A percentile compares a stretch with the other conserved stretches of the same genome.
Evolutionary conservation across 176 grass and related monocot species (phyloP).

Genomic region (Lolium perenne): DNA sequence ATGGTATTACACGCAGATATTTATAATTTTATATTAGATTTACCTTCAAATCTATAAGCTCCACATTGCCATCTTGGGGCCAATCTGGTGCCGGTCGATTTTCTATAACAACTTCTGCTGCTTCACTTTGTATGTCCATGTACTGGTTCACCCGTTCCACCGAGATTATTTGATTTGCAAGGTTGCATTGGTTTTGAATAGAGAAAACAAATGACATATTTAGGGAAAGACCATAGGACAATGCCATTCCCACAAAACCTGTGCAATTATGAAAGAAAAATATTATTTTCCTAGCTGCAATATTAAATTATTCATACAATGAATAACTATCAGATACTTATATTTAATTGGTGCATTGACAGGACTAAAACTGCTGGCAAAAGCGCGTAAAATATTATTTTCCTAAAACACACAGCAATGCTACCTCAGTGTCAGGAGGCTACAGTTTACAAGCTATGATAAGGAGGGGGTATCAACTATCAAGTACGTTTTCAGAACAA

Average conservation of each 20-base stretch:
- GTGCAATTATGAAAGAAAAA: slow-evolving; percentile 18
- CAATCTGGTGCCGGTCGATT: slow-evolving; percentile 66
- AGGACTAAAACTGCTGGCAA: neutral
- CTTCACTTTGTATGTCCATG: slow-evolving; percentile 81
- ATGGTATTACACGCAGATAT: slow-evolving; percentile 2
- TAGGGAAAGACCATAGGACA: slow-evolving; percentile 93
- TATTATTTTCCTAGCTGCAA: neutral
- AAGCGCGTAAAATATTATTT: neutral
- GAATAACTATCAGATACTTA: neutral
- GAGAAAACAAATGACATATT: slow-evolving; percentile 77
- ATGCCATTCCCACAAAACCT: slow-evolving; percentile 93
- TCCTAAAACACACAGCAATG: no score
- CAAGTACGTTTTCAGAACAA: neutral
- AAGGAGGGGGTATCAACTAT: neutral
- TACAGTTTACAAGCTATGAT: neutral
- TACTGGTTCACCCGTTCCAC: slow-evolving; percentile 99
- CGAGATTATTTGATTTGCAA: slow-evolving; percentile 84
- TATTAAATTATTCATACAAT: neutral
- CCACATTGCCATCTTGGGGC: slow-evolving; percentile 72
- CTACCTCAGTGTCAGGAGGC: neutral
- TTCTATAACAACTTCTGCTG: slow-evolving; percentile 63
- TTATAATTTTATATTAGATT: slow-evolving; percentile 26
- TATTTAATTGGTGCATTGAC: neutral
- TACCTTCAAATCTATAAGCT: slow-evolving; percentile 86
- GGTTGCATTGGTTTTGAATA: slow-evolving; percentile 82